A percentile compares a stretch with the other conserved stretches of the same genome.
Evolutionary conservation across 2,329 filamentous ascomycete species (phyloP).

Genomic region (Aspergillus neotritici): DNA sequence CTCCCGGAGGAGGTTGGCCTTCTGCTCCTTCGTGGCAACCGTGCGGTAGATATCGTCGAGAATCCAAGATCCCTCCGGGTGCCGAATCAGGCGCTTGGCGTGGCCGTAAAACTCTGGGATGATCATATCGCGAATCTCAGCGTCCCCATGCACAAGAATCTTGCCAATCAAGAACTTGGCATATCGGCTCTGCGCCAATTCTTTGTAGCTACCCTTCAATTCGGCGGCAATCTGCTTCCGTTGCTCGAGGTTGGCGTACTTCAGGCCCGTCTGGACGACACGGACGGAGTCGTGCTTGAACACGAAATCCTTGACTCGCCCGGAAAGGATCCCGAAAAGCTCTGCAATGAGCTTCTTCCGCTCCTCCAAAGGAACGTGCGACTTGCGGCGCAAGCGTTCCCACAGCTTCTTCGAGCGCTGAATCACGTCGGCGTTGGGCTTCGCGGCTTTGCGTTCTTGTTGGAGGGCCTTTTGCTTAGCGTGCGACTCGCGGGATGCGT

Average conservation of each 20-base stretch:
- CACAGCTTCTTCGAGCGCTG: conserved; percentile 91
- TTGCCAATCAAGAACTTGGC: conserved; percentile 97
- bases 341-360: conserved; percentile 80
- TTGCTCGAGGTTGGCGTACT: conserved; percentile 83
- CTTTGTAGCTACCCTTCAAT: conserved; percentile 74
- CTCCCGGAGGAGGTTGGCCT: conserved; percentile 76
- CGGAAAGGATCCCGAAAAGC: conserved; percentile 85
- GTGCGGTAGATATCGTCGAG: conserved; percentile 93
- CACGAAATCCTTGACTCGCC: conserved; percentile 88
- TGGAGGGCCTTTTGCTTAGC: conserved; percentile 85
- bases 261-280: conserved; percentile 92
- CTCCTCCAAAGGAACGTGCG: conserved; percentile 85
- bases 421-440: conserved; percentile 86
- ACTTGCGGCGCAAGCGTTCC: conserved; percentile 89
- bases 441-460: conserved; percentile 83
- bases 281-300: conserved; percentile 98
- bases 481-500: conserved; percentile 76
- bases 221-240: conserved; percentile 81
- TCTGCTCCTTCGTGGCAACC: conserved; percentile 79
- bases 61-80: conserved; percentile 95
- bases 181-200: conserved; percentile 89
- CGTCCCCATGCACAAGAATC: conserved; percentile 84
- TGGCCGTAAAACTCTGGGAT: conserved; percentile 93
- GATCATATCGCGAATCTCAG: conserved; percentile 79
- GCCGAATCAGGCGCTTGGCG: conserved; percentile 88